A percentile compares a stretch with the other conserved stretches of the same genome.
Evolutionary conservation across 352 stramenopile genomes (phyloP).

Genomic region (Thalassiosira sp.): DNA sequence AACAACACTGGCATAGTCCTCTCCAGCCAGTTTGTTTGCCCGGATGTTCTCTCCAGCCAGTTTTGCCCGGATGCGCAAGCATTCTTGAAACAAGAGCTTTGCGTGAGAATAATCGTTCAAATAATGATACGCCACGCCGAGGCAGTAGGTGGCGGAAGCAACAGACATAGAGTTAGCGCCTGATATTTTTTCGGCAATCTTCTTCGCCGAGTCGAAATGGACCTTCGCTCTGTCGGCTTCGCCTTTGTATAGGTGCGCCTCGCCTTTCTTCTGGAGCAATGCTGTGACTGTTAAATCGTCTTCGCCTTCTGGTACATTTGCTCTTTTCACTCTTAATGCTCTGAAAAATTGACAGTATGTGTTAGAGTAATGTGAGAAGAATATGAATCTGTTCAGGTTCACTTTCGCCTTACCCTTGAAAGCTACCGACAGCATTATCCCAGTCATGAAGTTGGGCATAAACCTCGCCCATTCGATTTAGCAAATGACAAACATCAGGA

Average conservation of each 20-base stretch:
- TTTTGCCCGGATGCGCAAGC: constrained; percentile 44
- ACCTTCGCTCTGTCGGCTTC: constrained; percentile 55
- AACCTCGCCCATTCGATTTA: constrained; percentile 60
- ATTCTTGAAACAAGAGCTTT: constrained; percentile 60
- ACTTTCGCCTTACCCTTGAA: constrained; percentile 51
- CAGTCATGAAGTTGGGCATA: constrained; percentile 63
- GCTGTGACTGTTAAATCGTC: constrained; percentile 48
- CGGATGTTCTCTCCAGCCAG: constrained; percentile 31
- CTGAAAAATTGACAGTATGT: constrained; percentile 16
- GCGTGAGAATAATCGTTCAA: constrained; percentile 53
- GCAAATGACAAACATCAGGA: constrained; percentile 39
- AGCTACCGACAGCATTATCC: constrained; percentile 65
- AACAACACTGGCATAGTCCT: too few species aligned
- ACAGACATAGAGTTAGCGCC: constrained; percentile 30
- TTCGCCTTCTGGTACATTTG: constrained; percentile 15
- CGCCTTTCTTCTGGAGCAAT: constrained; percentile 61
- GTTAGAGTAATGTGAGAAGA: neutral
- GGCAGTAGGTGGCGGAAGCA: constrained; percentile 46
- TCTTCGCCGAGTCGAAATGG: constrained; percentile 52
- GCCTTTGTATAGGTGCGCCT: constrained; percentile 58
- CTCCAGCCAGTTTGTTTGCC: too few species aligned
- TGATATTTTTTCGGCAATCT: constrained; percentile 45
- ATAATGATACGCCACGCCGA: constrained; percentile 56
- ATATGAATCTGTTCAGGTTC: neutral
- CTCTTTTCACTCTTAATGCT: constrained; percentile 47